A percentile compares a stretch with the other conserved stretches of the same genome.
Conservation (phyloP, 345 rosid genomes). For the Syzygium grande region DNA sequence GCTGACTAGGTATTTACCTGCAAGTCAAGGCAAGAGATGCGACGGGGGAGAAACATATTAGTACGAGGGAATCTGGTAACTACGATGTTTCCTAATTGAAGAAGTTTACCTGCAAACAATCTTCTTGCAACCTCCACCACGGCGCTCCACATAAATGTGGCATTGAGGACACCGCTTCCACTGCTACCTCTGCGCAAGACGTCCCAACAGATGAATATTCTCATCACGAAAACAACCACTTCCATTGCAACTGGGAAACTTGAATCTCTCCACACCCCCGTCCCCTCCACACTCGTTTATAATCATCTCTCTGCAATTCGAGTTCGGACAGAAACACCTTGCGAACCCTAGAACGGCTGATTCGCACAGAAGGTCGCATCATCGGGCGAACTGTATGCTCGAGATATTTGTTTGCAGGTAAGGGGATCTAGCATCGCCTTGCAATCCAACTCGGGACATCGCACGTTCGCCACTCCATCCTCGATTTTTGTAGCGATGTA, state of each 20-base stretch:
- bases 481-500: not conserved
- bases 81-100: no score
- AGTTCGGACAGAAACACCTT: not conserved
- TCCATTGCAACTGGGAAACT: not conserved
- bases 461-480: not conserved
- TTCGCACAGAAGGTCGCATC: not conserved
- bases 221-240: not conserved
- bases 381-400: not conserved
- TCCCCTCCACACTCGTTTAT: not conserved
- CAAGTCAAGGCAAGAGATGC: not conserved
- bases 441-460: not conserved
- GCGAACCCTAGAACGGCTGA: not conserved
- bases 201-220: not conserved
- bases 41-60: not conserved
- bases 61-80: no score
- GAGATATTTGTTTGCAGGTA: not conserved
- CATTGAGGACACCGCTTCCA: not conserved
- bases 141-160: no score
- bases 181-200: not conserved
- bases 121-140: no score
- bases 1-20: no score
- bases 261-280: not conserved
- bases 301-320: not conserved
- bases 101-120: no score
- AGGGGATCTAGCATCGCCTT: not conserved